Base-by-base conservation (phyloP, 805 yeast species). In the Saturnispora galanensis region DNA sequence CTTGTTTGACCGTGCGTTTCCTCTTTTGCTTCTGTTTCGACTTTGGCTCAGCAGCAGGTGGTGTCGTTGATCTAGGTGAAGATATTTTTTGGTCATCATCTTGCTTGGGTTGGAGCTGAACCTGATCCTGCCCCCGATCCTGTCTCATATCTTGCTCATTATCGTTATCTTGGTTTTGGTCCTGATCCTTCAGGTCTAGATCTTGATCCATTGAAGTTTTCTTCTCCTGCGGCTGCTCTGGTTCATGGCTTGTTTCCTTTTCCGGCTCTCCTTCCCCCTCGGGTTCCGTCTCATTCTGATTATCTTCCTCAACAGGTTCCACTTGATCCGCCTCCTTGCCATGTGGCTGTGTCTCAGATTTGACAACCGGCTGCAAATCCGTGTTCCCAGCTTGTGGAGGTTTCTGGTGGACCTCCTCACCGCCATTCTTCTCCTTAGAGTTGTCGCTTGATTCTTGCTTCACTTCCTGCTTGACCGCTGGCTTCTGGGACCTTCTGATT, bases 141-240 rank as follows among this genome's bases (percentile, higher is more conserved):
- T 21, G 26, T 5, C 21, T 5, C 21, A 5, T 3, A 37, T 18
- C 17, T 5, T 12, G 17, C 38, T 15, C 38, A 15, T 12, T 35
- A 15, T 38, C 33, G 21, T 38, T 30, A 12, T 39, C 35, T 17
- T 13, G n/a, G 9, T 39, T 45, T 18, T 38, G 38, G n/a, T 29
- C 42, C 32, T 34, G 11, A 26, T 18, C 33, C n/a, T 15, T 21
- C 26, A 5, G 26, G 26, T 21, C 8, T 21, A 21, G 26, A 21
- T 5, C 26, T 21, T 21, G 26, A 21, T 21, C 7, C 26, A 21
- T 2, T 21, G 26, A 21, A 21, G 26, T 2, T 2, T 31, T 13
- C 32, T 13, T 16, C 12, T 30, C 29, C 11, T 17, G 26, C 26
- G 26, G 26, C 26, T 21, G 26, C 8, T 21, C 26, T 21, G 26